Conservation (phyloP, 2,329 filamentous ascomycete genomes). For the Fusarium ambrosium region DNA sequence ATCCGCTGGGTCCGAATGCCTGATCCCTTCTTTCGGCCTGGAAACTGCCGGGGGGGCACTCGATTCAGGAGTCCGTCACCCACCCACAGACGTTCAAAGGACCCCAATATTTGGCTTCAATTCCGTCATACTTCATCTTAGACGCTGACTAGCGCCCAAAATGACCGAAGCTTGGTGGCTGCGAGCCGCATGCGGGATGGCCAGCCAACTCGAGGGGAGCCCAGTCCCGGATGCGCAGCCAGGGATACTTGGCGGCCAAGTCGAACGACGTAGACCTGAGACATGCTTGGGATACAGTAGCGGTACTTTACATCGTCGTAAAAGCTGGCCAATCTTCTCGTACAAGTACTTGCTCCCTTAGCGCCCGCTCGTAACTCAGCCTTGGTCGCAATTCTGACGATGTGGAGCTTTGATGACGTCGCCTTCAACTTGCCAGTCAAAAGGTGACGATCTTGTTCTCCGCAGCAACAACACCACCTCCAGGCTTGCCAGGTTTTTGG, state of each 20-base stretch:
- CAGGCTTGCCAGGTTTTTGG: slow-evolving; percentile 38
- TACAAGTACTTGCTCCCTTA: slow-evolving; percentile 23
- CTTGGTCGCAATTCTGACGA: slow-evolving; percentile 30
- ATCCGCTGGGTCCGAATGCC: slow-evolving; percentile 11
- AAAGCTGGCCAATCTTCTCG: background rate
- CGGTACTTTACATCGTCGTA: background rate
- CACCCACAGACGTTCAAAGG: slow-evolving; percentile 20
- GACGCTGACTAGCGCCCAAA: slow-evolving; percentile 40
- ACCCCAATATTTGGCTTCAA: slow-evolving; percentile 35
- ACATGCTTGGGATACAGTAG: slow-evolving; percentile 28
- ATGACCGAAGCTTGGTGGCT: slow-evolving; percentile 40
- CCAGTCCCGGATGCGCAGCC: slow-evolving; percentile 30
- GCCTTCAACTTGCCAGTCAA: slow-evolving; percentile 38
- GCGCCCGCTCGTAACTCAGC: slow-evolving; percentile 30
- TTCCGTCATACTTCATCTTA: slow-evolving; percentile 47
- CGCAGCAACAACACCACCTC: slow-evolving; percentile 47
- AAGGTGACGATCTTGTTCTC: slow-evolving; percentile 49
- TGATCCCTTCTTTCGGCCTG: slow-evolving; percentile 20
- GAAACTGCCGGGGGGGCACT: slow-evolving; percentile 30
- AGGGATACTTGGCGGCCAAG: slow-evolving; percentile 29
- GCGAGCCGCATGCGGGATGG: slow-evolving; percentile 47
- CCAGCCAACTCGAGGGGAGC: slow-evolving; percentile 32
- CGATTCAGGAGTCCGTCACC: slow-evolving; percentile 15
- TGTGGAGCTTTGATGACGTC: slow-evolving; percentile 48
- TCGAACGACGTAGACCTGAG: slow-evolving; percentile 37